phyloP scores from a whole-genome alignment of 306 rosid genomes.

The Vigna unguiculata region DNA sequence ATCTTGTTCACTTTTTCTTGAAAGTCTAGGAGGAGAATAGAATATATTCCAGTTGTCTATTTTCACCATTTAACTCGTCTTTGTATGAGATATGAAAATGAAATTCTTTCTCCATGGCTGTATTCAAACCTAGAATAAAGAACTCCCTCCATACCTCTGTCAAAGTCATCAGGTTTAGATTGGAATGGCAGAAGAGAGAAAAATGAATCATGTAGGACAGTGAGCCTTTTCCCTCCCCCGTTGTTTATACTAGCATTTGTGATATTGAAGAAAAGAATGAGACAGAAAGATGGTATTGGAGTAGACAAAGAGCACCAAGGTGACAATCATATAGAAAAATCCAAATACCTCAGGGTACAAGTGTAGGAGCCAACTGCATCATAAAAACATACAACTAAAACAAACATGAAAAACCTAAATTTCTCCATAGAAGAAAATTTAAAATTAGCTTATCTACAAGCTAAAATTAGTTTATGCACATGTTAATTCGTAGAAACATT shows the following conservation, averaged over 20 bases:
- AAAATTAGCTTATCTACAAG: neutral
- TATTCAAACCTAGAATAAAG: neutral
- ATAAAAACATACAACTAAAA: neutral
- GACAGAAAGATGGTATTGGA: neutral
- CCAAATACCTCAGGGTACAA: neutral
- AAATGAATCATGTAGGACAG: neutral
- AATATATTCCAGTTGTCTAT: neutral
- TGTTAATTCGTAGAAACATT: neutral
- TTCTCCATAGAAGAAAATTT: neutral
- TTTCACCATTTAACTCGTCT: neutral
- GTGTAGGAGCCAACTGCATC: constrained; percentile 13
- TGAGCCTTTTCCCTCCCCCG: neutral
- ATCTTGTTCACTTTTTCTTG: neutral
- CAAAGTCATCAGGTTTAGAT: neutral
- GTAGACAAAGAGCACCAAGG: neutral
- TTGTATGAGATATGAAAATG: neutral
- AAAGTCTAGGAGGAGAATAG: neutral
- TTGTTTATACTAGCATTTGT: neutral
- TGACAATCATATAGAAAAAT: neutral
- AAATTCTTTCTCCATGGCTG: neutral
- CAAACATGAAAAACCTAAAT: neutral
- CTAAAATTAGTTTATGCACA: neutral
- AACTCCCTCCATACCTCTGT: neutral
- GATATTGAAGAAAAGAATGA: neutral
- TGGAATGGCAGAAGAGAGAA: neutral